Evolutionary conservation across 495 filamentous ascomycete species (phyloP), one percentile per base, ranked within the genome.

Genomic region (Xylaria palmicola): DNA sequence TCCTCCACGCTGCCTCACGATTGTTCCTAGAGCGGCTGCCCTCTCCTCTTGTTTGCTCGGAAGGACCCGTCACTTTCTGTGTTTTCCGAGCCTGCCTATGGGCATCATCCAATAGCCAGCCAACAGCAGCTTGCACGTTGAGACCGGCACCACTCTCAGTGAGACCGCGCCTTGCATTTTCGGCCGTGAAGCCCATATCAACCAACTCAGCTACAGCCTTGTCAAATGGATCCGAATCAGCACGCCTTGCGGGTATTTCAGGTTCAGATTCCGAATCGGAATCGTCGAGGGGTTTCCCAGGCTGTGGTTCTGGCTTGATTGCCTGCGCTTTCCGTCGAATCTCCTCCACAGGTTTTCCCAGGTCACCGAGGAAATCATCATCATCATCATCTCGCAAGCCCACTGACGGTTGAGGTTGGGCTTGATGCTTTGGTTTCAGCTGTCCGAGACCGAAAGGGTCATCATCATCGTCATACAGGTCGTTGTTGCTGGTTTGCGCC

Each of bases 111-210:
- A 98, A 78, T 43, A 98, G 81, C 86, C 88, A 93, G 2, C 92
- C 86, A 20, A 97, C 91, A 3, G 94, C 95, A 57, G 86, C 87
- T 74, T 96, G 91, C 19, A 98, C 84, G 72, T 97, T 85, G 0
- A 87, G 75, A 20, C 92, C 92, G 9, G 85, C 86, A 7, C 89
- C 84, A 12, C 90, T 98, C 69, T 90, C 87, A 12, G 82, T 82
- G 7, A 98, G 75, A 41, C 93, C 95, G 61, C 85, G 79, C 59
- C 82, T 84, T 22, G 95, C 85, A 59, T 91, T 92, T 44, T 94
- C 88, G 0, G 86, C 83, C 0, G 89, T 85, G 60, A 98, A 98
- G 24, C 94, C 94, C 87, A 98, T 97, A 65, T 98, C 93, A 9
- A 98, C 87, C 19, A 98, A 74, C 68, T 97, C 92, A 1, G 92